Evolutionary conservation across 1,139 yeast genomes (phyloP), one percentile per base, ranked within the genome.

Genomic region (Zygoascus hellenicus): DNA sequence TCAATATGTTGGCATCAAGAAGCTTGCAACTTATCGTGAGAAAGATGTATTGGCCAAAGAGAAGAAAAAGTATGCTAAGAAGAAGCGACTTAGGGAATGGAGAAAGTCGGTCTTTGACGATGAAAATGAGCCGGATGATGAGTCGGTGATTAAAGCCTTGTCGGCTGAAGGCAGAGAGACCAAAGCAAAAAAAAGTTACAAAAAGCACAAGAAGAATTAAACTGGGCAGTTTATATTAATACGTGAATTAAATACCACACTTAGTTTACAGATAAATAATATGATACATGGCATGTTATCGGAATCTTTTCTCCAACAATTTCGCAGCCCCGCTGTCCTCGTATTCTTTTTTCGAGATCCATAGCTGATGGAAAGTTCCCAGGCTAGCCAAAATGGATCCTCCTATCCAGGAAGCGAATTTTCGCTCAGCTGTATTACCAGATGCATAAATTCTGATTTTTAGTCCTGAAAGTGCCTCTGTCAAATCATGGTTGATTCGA

Each of bases 361-460:
- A 92, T 71, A 89, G 72, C 67, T 92, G 98, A 65, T 92, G 98
- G 73, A 92, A 92, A 1, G 97, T 89, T 26, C 98, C 98, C 59
- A 92, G 74, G 48, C 96, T 84, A 3, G 96, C 83, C 50, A 92
- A 72, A 36, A 92, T 94, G 55, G 95, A 83, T 6, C 97, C 97
- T 38, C 99, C 99, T 48, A 92, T 78, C 97, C 98, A 92, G 6
- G 94, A 76, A 54, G 94, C 89, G 62, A 80, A 86, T 55, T 81
- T 79, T 59, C 97, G 77, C 66, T 92, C 98, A 44, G 76, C 75
- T 1, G 85, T 68, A 62, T 86, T 87, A 34, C 98, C 97, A 3
- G 87, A 81, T 1, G 97, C 87, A 58, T 89, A 87, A 42, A 92
- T 76, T 60, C 97, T 75, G 46, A 92, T 82, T 65, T 92, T 92